Base-by-base conservation (phyloP, 805 yeast species). In the Yamadazyma sp. region DNA sequence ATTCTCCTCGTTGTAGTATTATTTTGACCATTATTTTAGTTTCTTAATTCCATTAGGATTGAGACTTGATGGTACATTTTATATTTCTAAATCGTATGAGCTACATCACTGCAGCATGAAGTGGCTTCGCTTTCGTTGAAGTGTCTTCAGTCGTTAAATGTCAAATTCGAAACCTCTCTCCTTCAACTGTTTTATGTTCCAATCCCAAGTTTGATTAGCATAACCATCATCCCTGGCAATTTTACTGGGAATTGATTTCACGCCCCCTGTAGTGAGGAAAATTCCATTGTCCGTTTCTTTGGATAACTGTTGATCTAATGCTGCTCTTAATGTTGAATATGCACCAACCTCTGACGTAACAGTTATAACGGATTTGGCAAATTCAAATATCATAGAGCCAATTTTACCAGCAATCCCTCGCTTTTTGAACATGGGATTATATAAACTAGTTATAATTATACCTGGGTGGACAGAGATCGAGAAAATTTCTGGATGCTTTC, bases 381-480 rank as follows among this genome's bases (percentile, higher is more conserved):
- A 39, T 14, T 43, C 37, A 25, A 56, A 50, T 6, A 41, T 16
- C 4, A 23, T 12, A 6, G 40, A 32, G 9, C 19, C 32, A 13
- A 24, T 18, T 2, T 12, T 12, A 20, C 40, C 42, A 4, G 26
- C 4, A 40, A 54, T 43, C 35, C 52, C 51, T n/a, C 15, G 21
- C 7, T 10, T 22, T 2, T 13, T 14, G n/a, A 28, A 35, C 4
- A 27, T 6, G 2, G 27, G 14, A 10, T 14, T 12, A 45, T 59
- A 65, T 17, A 67, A 52, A 20, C 47, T 60, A 2, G 72, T 64
- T 5, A 53, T 59, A 12, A 62, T 40, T 32, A 67, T 51, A 1
- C 73, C 73, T 1, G 73, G 72, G 35, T 67, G 73, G 2, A 62
- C 59, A 0, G 71, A 44, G n/a, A 62, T 40, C 5, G 54, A 48